Evolutionary conservation across 495 filamentous ascomycete species (phyloP), one percentile per base, ranked within the genome.

Genomic region (Tuber melanosporum): DNA sequence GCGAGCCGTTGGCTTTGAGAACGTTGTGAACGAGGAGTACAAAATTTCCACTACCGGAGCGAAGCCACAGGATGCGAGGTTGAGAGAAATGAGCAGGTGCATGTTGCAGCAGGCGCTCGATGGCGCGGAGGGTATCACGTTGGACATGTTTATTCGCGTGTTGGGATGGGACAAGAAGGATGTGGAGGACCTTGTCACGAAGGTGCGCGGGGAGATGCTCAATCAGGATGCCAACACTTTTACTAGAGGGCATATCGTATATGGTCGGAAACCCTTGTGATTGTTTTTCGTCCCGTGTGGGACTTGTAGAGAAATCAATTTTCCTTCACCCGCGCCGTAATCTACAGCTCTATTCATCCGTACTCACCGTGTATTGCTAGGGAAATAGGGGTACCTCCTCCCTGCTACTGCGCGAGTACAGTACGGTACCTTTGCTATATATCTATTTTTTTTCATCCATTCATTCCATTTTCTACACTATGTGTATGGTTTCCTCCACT

Each of bases 1-100:
- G 84, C 84, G 84, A 74, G 85, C 87, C 36, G 84, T 88, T 0
- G 90, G 90, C 3, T 91, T 90, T 75, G 84, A 86, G 22, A 85
- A 89, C 75, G 83, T 91, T n/a, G 77, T 86, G 71, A 84, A 86
- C 75, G 81, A 83, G n/a, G 49, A 84, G 39, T 78, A 80, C 73
- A 89, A 87, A 77, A 74, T 88, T 14, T 89, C 88, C 7, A 84
- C 85, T 15, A 90, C 89, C 45, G 82, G 83, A 0, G 91, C 89
- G 89, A 86, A 87, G 0, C 83, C 83, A 46, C 26, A 36, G 26
- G 57, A 90, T 69, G 71, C 62, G 46, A 73, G 78, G 74, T 84
- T 85, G 78, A 86, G 85, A 77, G 86, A 88, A 79, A 77, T 84
- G 49, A 83, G 85, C 12, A 39, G 70, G 80, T 85, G 82, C 77